Evolutionary conservation across 1,284 basidiomycete genomes (phyloP).

Genomic region (Meripilus lineatus): DNA sequence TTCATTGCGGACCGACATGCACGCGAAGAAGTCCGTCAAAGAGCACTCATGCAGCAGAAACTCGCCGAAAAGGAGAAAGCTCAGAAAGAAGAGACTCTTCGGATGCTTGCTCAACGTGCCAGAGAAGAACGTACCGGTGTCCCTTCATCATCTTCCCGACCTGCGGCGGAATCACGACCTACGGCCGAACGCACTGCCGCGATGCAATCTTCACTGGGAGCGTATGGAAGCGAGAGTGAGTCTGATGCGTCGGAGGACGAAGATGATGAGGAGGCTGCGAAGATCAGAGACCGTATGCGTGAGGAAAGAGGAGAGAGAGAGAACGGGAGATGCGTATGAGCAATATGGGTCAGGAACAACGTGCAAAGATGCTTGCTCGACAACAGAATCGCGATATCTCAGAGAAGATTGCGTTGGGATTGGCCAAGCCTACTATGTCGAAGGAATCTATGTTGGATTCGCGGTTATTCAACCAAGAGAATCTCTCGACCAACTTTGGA

Average conservation of each 20-base stretch:
- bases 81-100: conserved; percentile 93
- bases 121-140: conserved; percentile 90
- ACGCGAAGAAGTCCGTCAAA: conserved; percentile 95
- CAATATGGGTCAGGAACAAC: conserved; percentile 97
- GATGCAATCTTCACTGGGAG: conserved; percentile 77
- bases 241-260: conserved; percentile 31
- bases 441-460: conserved; percentile 98
- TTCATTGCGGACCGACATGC: conserved; percentile 98
- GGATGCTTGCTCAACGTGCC: conserved; percentile 90
- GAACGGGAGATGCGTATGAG: conserved; percentile 98
- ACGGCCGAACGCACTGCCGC: conserved; percentile 55
- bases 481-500: conserved; percentile 75
- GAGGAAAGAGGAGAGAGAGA: conserved; percentile 89
- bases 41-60: conserved; percentile 96
- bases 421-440: conserved; percentile 92
- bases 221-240: conserved; percentile 71
- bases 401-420: conserved; percentile 96
- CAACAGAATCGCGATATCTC: conserved; percentile 99
- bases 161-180: conserved; percentile 39
- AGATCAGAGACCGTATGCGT: conserved; percentile 87
- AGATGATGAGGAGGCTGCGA: conserved; percentile 86
- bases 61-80: conserved; percentile 98
- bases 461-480: conserved; percentile 95
- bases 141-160: conserved; percentile 35
- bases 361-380: conserved; percentile 91